Evolutionary conservation across 805 yeast species (phyloP).

Genomic region (Kluyveromyces starmeri): DNA sequence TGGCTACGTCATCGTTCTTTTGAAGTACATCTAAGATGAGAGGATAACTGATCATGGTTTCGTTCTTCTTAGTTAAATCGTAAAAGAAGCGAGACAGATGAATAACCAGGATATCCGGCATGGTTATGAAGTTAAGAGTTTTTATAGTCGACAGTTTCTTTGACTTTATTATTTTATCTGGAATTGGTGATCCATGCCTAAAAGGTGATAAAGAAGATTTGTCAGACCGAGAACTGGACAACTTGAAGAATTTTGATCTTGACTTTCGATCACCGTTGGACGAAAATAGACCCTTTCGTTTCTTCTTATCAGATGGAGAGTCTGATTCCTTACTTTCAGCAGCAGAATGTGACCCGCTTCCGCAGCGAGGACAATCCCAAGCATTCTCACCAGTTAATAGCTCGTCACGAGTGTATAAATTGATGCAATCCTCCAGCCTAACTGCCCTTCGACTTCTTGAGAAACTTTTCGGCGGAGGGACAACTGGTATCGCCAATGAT

Average conservation of each 20-base stretch:
- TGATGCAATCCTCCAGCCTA: conserved; percentile 53
- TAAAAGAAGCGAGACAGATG: conserved; percentile 74
- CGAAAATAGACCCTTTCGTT: conserved; percentile 3
- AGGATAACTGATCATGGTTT: conserved; percentile 48
- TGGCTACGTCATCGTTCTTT: conserved; percentile 27
- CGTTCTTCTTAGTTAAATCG: conserved; percentile 45
- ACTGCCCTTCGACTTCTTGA: conserved; percentile 30
- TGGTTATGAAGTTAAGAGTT: conserved; percentile 60
- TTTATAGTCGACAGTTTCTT: conserved; percentile 45
- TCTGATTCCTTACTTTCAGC: conserved; percentile 4
- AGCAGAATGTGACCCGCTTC: conserved; percentile 8
- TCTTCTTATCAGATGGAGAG: conserved; percentile 5
- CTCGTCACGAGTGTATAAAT: conserved; percentile 55
- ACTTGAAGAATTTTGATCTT: conserved; percentile 16
- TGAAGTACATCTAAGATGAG: conserved; percentile 40
- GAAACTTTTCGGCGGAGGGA: conserved; percentile 17
- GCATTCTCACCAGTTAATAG: conserved; percentile 64
- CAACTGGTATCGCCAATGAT: conserved; percentile 51
- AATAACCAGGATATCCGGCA: conserved; percentile 72
- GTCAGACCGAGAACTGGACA: conserved; percentile 17
- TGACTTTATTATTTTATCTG: conserved; percentile 9
- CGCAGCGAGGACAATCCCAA: conserved; percentile 76
- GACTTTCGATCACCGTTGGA: conserved; percentile 4
- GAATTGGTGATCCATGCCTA: conserved; percentile 25
- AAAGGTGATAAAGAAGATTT: conserved; percentile 27